Conservation (phyloP, 1,139 yeast genomes). For the Suhomyces wounanorum region DNA sequence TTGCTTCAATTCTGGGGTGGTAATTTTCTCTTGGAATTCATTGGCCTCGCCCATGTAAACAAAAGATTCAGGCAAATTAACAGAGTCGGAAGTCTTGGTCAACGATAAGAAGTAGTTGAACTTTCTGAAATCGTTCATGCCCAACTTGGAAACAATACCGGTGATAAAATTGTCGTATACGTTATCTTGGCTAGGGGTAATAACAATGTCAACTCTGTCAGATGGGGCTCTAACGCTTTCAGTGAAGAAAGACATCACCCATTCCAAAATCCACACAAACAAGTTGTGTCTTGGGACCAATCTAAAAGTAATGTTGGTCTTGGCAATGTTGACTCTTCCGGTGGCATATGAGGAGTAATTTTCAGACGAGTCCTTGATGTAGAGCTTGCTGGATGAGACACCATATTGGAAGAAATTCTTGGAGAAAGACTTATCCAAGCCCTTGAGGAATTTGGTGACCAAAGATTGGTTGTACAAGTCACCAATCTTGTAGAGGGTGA, state of each 20-base stretch:
- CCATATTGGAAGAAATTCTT: conserved; percentile 84
- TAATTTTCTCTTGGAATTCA: conserved; percentile 72
- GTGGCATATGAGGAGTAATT: conserved; percentile 79
- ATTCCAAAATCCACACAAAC: conserved; percentile 62
- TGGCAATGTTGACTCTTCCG: conserved; percentile 78
- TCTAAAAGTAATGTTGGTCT: conserved; percentile 60
- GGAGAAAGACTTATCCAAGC: conserved; percentile 48
- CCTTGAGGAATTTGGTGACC: conserved; percentile 54
- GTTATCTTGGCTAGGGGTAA: conserved; percentile 59
- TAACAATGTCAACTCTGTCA: conserved; percentile 63
- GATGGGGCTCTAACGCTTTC: conserved; percentile 51
- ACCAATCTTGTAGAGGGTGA: conserved; percentile 57
- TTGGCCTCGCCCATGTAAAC: conserved; percentile 89
- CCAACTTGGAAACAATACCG: conserved; percentile 81
- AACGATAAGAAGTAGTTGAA: conserved; percentile 80
- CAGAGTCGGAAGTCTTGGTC: conserved; percentile 76
- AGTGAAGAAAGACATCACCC: conserved; percentile 55
- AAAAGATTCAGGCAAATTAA: conserved; percentile 67
- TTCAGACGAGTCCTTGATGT: conserved; percentile 70
- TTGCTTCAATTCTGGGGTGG: conserved; percentile 51
- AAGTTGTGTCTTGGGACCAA: conserved; percentile 82
- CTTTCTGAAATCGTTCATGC: conserved; percentile 76
- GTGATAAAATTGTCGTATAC: conserved; percentile 69
- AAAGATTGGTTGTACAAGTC: conserved; percentile 55
- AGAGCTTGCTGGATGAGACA: conserved; percentile 49